A percentile compares a stretch with the other conserved stretches of the same genome.
Conservation (phyloP, 1,284 basidiomycete genomes). For the Naganishia sp. region DNA sequence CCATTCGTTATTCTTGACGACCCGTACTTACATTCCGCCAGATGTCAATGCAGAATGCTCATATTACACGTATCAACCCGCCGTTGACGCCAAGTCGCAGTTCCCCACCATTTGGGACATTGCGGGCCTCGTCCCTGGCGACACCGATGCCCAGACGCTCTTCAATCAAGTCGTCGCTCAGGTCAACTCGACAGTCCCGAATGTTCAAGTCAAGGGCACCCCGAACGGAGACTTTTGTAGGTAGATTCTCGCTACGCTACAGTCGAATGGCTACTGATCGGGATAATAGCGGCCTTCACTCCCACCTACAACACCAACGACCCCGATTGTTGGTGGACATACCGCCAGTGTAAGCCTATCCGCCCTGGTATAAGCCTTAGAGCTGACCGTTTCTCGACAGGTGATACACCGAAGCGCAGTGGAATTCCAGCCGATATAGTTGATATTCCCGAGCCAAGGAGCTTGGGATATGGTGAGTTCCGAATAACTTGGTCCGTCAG, state of each 20-base stretch:
- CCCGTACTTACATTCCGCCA: slow-evolving; percentile 1
- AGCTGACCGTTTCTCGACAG: slow-evolving; percentile 17
- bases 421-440: slow-evolving; percentile 51
- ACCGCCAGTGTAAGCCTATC: slow-evolving; percentile 36
- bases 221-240: slow-evolving; percentile 42
- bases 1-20: too few species aligned
- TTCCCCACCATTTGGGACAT: slow-evolving; percentile 53
- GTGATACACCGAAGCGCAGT: slow-evolving; percentile 44
- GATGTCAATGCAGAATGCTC: slow-evolving; percentile 40
- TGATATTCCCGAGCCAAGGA: slow-evolving; percentile 54
- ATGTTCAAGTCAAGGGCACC: slow-evolving; percentile 46
- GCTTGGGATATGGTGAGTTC: slow-evolving; percentile 51
- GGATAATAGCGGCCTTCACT: slow-evolving; percentile 31
- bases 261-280: background rate
- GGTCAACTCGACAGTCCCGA: slow-evolving; percentile 45
- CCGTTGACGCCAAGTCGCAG: slow-evolving; percentile 35
- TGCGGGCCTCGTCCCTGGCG: slow-evolving; percentile 49
- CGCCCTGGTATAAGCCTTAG: slow-evolving; percentile 22
- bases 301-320: slow-evolving; percentile 43
- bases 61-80: slow-evolving; percentile 47
- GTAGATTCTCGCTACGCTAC: background rate
- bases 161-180: slow-evolving; percentile 48
- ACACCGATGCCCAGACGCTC: slow-evolving; percentile 49
- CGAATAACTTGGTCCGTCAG: too few species aligned
- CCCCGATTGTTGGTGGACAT: slow-evolving; percentile 55